phyloP scores from a whole-genome alignment of 495 filamentous ascomycete species.

The Usnea hakonensis region DNA sequence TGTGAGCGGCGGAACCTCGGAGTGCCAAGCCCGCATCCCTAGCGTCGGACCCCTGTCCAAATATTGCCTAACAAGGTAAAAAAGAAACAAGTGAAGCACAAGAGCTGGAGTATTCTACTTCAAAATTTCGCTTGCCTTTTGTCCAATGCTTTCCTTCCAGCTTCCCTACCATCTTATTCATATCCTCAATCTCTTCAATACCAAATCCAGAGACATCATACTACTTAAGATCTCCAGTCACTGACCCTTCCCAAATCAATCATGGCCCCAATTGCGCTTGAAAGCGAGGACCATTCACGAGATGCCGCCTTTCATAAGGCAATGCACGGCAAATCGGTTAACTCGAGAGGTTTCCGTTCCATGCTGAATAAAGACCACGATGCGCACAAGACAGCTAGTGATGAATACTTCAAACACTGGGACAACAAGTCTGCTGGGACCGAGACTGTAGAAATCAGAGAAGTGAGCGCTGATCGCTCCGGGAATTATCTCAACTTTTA shows the following conservation, averaged over 20 bases:
- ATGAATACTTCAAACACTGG: constrained; percentile 99
- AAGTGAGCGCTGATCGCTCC: constrained; percentile 42
- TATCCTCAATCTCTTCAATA: too few species aligned
- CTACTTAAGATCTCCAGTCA: neutral
- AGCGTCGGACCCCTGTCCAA: neutral
- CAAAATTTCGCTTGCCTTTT: neutral
- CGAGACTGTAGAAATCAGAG: constrained; percentile 76
- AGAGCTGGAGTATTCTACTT: too few species aligned
- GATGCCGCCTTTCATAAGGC: constrained; percentile 92
- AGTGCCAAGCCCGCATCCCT: neutral
- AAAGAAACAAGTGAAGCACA: neutral
- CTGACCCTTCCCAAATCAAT: neutral
- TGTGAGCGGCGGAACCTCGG: neutral
- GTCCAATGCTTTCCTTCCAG: neutral
- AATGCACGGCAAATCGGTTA: constrained; percentile 78
- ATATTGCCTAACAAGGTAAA: neutral
- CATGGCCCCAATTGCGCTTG: constrained; percentile 69
- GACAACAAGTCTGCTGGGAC: constrained; percentile 75
- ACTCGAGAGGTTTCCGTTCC: constrained; percentile 61
- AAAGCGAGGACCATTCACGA: constrained; percentile 76
- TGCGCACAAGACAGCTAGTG: constrained; percentile 81
- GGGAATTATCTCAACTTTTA: neutral
- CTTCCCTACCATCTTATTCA: neutral
- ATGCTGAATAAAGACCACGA: constrained; percentile 76
- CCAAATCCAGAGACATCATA: neutral